Percentiles rank a stretch among this genome's conserved stretches.
Conservation (phyloP, 257 asterid species). For the Przewalskia tangutica region DNA sequence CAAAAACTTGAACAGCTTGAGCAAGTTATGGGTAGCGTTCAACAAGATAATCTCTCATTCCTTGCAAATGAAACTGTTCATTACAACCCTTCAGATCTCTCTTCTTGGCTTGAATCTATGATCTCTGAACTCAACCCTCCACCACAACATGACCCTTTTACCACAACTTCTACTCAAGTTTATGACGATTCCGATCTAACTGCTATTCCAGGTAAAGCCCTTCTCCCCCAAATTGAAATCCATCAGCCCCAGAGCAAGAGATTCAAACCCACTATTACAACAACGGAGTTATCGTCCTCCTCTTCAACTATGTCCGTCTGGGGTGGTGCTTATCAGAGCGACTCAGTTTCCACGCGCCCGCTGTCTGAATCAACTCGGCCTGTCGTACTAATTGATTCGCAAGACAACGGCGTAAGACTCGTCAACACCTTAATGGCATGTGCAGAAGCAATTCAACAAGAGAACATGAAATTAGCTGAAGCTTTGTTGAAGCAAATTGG, state of each 20-base stretch:
- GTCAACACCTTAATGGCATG: slow-evolving; percentile 86
- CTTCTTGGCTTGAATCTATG: slow-evolving; percentile 80
- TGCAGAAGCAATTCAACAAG: slow-evolving; percentile 75
- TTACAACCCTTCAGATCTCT: slow-evolving; percentile 79
- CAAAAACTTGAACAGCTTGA: slow-evolving; percentile 63
- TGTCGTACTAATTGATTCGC: slow-evolving; percentile 59
- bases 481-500: slow-evolving; percentile 64
- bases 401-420: slow-evolving; percentile 72
- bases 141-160: slow-evolving; percentile 9
- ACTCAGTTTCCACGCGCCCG: slow-evolving; percentile 12
- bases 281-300: neutral
- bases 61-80: slow-evolving; percentile 57
- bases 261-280: slow-evolving; percentile 15
- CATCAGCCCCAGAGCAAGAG: slow-evolving; percentile 40
- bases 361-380: slow-evolving; percentile 30
- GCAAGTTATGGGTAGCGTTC: slow-evolving; percentile 38
- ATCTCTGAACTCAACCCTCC: slow-evolving; percentile 46
- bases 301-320: neutral
- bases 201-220: slow-evolving; percentile 78
- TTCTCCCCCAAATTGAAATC: slow-evolving; percentile 27
- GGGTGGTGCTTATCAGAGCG: neutral
- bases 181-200: slow-evolving; percentile 45
- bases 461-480: slow-evolving; percentile 52
- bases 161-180: slow-evolving; percentile 2
- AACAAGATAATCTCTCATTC: slow-evolving; percentile 34